phyloP scores from a whole-genome alignment of 148 eudicot species.

The Rhododendron griersonianum region DNA sequence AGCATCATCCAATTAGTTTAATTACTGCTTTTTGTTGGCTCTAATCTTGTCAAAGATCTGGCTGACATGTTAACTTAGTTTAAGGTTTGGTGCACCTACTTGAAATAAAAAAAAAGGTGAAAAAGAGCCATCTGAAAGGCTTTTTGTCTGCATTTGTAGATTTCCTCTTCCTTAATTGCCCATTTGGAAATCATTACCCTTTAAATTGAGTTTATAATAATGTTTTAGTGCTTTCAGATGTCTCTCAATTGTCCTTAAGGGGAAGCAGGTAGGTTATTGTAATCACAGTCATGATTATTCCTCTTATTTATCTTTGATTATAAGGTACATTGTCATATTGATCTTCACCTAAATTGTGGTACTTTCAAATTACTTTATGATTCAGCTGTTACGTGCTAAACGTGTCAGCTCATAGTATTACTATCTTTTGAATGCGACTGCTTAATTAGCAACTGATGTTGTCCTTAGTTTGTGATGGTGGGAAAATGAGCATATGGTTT shows the following conservation, averaged over 20 bases:
- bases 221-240: slow-evolving; percentile 7
- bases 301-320: slow-evolving; percentile 9
- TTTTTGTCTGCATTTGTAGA: slow-evolving; percentile 18
- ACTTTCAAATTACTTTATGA: slow-evolving; percentile 3
- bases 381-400: slow-evolving; percentile 7
- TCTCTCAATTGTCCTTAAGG: slow-evolving; percentile 10
- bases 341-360: slow-evolving; percentile 11
- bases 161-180: slow-evolving; percentile 7
- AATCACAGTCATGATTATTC: slow-evolving; percentile 7
- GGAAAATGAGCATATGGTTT: slow-evolving; percentile 2
- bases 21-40: slow-evolving; percentile 14
- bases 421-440: background rate
- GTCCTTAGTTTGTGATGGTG: background rate
- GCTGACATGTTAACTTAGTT: slow-evolving; percentile 27
- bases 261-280: slow-evolving; percentile 13
- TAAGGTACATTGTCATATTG: slow-evolving; percentile 2
- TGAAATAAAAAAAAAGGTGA: background rate
- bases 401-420: background rate
- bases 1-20: slow-evolving; percentile 11
- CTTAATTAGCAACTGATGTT: background rate
- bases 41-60: slow-evolving; percentile 23
- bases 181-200: slow-evolving; percentile 12
- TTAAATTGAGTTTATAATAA: slow-evolving; percentile 8
- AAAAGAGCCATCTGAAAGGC: background rate
- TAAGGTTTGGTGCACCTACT: slow-evolving; percentile 20